These are phyloP conservation scores for Nakazawaea wickerhamii DNA, from an alignment of 805 yeast genomes.

Conservation along the genomic window DNA sequence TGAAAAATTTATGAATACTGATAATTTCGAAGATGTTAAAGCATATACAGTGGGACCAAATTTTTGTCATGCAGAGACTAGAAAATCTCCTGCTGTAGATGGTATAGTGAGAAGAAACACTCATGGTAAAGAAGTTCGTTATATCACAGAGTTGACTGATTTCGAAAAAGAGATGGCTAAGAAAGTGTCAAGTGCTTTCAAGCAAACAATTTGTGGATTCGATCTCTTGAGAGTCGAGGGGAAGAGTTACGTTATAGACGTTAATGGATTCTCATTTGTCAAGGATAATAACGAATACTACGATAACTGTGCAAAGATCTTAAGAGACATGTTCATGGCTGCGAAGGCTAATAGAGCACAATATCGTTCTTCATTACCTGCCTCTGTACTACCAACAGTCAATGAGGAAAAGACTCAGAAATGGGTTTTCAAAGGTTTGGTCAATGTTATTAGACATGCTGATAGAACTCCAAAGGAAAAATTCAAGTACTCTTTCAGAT, in stretches of 20 bases:
- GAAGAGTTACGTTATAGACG: slow-evolving; percentile 89
- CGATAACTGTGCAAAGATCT: slow-evolving; percentile 72
- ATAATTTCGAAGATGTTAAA: slow-evolving; percentile 96
- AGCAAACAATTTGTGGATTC: slow-evolving; percentile 96
- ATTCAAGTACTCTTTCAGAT: slow-evolving; percentile 89
- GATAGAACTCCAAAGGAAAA: slow-evolving; percentile 98
- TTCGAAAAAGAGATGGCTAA: slow-evolving; percentile 80
- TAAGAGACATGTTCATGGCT: slow-evolving; percentile 67
- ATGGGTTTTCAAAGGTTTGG: slow-evolving; percentile 95
- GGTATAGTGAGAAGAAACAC: slow-evolving; percentile 97
- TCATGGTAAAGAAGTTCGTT: slow-evolving; percentile 94
- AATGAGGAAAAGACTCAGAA: slow-evolving; percentile 70
- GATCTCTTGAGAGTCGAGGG: slow-evolving; percentile 89
- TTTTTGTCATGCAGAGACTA: slow-evolving; percentile 95
- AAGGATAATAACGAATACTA: slow-evolving; percentile 86
- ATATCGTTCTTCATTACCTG: slow-evolving; percentile 30
- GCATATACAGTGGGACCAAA: slow-evolving; percentile 93
- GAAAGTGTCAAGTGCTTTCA: slow-evolving; percentile 67
- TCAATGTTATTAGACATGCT: slow-evolving; percentile 90
- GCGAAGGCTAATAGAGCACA: slow-evolving; percentile 46
- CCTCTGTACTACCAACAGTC: slow-evolving; percentile 18
- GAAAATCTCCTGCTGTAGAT: slow-evolving; percentile 99
- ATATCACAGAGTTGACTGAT: slow-evolving; percentile 69
- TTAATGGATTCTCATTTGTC: slow-evolving; percentile 96
- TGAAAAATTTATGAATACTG: slow-evolving; percentile 96